Evolutionary conservation across 257 asterid species (phyloP), one percentile per base, ranked within the genome.

Genomic region (Galeopsis tetrahit): DNA sequence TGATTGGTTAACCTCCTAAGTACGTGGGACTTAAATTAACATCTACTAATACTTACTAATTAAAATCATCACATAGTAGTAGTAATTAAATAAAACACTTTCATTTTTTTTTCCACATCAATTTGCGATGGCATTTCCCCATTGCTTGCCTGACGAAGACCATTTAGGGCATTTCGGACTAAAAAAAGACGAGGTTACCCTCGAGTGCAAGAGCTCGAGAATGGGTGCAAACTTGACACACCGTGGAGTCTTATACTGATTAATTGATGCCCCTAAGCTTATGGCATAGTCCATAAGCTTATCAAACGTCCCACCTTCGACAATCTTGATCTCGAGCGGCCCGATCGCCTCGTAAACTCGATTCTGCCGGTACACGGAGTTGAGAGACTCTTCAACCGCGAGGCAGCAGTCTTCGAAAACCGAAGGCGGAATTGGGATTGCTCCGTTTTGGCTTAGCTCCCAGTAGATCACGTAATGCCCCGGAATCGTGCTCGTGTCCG

Each of bases 201-300:
- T 85, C 1, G 92, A 81, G 67, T 87, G 83, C 68, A 93, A 68
- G 10, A 93, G 83, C 82, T 93, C 96, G 14, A 93, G 84, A 55
- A 93, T 89, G 7, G 98, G 98, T 0, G 87, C 90, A 70, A 85
- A 87, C 13, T 85, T 90, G 9, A 93, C 98, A 42, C 98, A 93
- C 49, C 98, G 51, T 1, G 98, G 98, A 3, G 98, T 85, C 76
- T 92, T 92, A 77, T 92, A 92, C 90, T 92, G 96, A 14, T 92
- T 92, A 6, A 92, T 90, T 5, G 97, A 90, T 2, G 98, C 97
- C 15, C 98, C 98, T 15, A 85, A 68, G 76, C 91, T 87, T 15
- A 93, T 89, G 3, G 98, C 96, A 63, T 87, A 89, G 70, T 93
- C 98, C 98, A 93, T 93, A 1, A 93, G 87, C 88, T 90, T 93